Evolutionary conservation across 768 basidiomycete species (phyloP).

Genomic region (Agaricus blazei): DNA sequence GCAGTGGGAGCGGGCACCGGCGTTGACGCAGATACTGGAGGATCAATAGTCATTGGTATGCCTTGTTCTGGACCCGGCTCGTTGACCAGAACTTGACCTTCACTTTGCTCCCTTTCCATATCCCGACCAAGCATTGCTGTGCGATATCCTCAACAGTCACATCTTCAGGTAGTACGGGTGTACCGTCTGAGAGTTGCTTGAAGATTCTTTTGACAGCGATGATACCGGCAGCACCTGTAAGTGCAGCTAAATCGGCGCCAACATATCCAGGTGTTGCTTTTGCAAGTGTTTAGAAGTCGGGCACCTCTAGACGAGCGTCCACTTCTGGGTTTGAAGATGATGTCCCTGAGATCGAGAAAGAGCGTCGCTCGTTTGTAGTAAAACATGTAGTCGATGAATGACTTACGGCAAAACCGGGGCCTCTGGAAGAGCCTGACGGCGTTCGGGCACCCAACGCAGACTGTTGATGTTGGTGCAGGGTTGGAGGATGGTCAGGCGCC

Average conservation of each 20-base stretch:
- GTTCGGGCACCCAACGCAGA: no score
- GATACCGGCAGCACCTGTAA: constrained; percentile 92
- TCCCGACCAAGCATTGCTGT: constrained; percentile 2
- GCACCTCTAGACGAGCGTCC: no score
- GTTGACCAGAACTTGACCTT: constrained; percentile 18
- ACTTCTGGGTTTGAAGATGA: no score
- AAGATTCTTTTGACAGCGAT: constrained; percentile 97
- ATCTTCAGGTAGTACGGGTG: constrained; percentile 46
- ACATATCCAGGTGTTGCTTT: constrained; percentile 97
- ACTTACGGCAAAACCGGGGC: no score
- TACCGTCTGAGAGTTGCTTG: constrained; percentile 65
- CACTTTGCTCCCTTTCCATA: constrained; percentile 21
- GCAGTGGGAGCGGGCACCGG: background rate
- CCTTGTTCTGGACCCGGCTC: constrained; percentile 21
- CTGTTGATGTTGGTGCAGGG: no score
- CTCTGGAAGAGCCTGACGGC: no score
- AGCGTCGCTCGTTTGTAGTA: no score
- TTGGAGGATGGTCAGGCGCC: no score
- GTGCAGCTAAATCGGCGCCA: constrained; percentile 86
- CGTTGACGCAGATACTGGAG: constrained; percentile 11
- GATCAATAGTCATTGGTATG: constrained; percentile 40
- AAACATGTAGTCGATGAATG: no score
- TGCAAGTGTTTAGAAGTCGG: constrained; percentile 39
- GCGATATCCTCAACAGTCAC: constrained; percentile 15
- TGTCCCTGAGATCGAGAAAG: no score